Evolutionary conservation across 352 stramenopile genomes (phyloP).

Genomic region (Blastocystis sp.): DNA sequence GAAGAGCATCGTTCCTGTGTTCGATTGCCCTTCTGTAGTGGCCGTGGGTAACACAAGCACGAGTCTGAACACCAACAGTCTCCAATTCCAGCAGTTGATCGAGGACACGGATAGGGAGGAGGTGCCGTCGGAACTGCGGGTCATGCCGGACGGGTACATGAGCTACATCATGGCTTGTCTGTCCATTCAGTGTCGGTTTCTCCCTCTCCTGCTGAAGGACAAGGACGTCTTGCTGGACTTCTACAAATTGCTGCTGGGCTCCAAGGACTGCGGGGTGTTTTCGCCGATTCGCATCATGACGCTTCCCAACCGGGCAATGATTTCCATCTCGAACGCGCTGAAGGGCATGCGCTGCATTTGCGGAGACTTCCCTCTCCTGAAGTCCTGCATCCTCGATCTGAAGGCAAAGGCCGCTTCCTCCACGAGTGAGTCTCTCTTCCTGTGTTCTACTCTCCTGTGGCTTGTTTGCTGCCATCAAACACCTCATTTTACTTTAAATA

Average conservation of each 20-base stretch:
- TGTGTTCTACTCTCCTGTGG: not conserved
- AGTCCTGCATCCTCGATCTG: not conserved
- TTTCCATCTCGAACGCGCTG: not conserved
- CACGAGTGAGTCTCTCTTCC: not conserved
- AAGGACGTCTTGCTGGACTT: slow-evolving; percentile 12
- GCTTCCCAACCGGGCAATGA: not conserved
- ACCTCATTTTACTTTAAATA: not conserved
- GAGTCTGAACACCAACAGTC: not conserved
- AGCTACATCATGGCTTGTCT: slow-evolving; percentile 32
- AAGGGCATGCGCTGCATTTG: not conserved
- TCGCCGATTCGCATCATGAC: not conserved
- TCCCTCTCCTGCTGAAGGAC: not conserved
- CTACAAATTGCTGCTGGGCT: not conserved
- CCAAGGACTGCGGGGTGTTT: not conserved
- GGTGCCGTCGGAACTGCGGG: slow-evolving; percentile 3
- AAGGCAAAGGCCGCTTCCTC: not conserved
- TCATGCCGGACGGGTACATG: slow-evolving; percentile 3
- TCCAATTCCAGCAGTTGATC: slow-evolving; percentile 25
- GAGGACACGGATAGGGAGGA: slow-evolving; percentile 8
- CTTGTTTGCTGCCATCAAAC: not conserved
- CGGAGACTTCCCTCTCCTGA: not conserved
- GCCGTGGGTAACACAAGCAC: not conserved
- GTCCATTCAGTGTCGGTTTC: slow-evolving; percentile 31
- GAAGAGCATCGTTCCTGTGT: slow-evolving; percentile 19
- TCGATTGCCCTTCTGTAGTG: slow-evolving; percentile 25